phyloP scores from a whole-genome alignment of 2,329 filamentous ascomycete genomes.

The Epichloe hybrida region DNA sequence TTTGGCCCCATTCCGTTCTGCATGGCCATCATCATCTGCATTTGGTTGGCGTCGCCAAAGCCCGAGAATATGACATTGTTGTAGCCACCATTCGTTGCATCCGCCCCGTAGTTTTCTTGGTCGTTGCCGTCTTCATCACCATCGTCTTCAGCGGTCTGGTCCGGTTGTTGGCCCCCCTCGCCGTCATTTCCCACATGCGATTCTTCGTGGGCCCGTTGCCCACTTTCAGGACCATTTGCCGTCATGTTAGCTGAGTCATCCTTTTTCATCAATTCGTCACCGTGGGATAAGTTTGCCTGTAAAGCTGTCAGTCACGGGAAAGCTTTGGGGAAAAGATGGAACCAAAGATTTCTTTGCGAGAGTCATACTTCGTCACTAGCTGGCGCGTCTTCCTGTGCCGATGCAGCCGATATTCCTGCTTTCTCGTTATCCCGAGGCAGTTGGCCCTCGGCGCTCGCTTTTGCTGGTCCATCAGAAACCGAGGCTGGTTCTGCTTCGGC shows the following conservation, averaged over 20 bases:
- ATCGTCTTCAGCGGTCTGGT: constrained; percentile 9
- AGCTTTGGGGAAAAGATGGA: not conserved
- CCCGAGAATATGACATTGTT: constrained; percentile 44
- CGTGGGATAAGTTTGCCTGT: not conserved
- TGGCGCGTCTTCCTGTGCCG: not conserved
- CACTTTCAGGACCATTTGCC: constrained; percentile 1
- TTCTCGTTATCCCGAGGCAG: not conserved
- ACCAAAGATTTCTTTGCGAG: not conserved
- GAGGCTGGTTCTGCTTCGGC: not conserved
- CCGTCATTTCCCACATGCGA: not conserved
- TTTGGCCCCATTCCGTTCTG: constrained; percentile 49
- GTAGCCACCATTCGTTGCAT: constrained; percentile 33
- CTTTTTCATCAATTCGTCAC: not conserved
- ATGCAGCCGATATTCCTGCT: not conserved
- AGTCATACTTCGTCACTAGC: constrained; percentile 2
- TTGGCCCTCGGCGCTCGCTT: not conserved
- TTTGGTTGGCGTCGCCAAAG: constrained; percentile 57
- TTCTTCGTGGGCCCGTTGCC: not conserved
- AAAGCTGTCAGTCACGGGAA: not conserved
- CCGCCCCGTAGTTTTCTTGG: constrained; percentile 21
- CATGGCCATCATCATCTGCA: constrained; percentile 73
- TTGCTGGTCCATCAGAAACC: not conserved
- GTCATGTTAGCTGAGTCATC: not conserved
- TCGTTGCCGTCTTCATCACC: constrained; percentile 15
- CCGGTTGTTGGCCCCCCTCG: not conserved